Conservation (phyloP, 192 early-diverging fungal species). For the Paraglomus occultum region DNA sequence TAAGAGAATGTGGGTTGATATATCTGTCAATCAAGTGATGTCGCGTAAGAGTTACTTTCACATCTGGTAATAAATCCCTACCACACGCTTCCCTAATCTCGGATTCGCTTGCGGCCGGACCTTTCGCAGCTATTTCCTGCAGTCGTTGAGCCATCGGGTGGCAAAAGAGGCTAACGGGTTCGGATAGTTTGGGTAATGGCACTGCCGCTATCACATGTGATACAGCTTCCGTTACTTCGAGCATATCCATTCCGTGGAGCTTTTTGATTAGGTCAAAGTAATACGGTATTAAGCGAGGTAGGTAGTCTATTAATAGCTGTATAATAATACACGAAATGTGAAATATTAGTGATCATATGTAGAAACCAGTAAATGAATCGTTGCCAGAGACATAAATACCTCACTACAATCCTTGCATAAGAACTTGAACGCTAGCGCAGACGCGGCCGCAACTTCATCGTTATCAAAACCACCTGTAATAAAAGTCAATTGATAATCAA, state of each 20-base stretch:
- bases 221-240: slow-evolving; percentile 85
- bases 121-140: slow-evolving; percentile 55
- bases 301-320: slow-evolving; percentile 71
- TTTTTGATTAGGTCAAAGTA: slow-evolving; percentile 71
- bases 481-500: slow-evolving; percentile 90
- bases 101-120: slow-evolving; percentile 34
- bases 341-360: not conserved
- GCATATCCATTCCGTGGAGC: slow-evolving; percentile 64
- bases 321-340: not conserved
- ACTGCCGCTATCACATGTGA: slow-evolving; percentile 85
- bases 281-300: slow-evolving; percentile 79
- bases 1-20: not conserved
- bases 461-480: slow-evolving; percentile 90
- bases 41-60: not conserved
- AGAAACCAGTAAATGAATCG: not conserved
- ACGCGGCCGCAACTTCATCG: slow-evolving; percentile 78
- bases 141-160: slow-evolving; percentile 70
- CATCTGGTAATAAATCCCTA: slow-evolving; percentile 20
- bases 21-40: slow-evolving; percentile 34
- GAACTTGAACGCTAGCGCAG: slow-evolving; percentile 83
- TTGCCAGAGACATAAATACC: slow-evolving; percentile 53
- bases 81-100: slow-evolving; percentile 39
- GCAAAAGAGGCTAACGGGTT: slow-evolving; percentile 71
- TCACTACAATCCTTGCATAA: slow-evolving; percentile 88
- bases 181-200: slow-evolving; percentile 53